Base-by-base conservation (phyloP, 225 moss, liverwort and hornwort species). In the Polytrichum commune region DNA sequence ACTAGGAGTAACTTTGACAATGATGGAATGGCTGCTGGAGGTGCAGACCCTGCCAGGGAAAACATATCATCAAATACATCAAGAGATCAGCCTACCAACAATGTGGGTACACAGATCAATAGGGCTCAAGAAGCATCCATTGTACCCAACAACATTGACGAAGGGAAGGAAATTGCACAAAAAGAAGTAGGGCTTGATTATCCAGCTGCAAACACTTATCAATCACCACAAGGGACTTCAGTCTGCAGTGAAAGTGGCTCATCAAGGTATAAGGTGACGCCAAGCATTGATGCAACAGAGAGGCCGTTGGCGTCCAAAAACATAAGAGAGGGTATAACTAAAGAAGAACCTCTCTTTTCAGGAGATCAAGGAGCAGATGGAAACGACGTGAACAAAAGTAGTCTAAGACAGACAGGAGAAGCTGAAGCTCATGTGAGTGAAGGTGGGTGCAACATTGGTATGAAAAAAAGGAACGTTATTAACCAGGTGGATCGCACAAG, bases 331-430 rank as follows among this genome's bases (percentile, higher is more conserved):
- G 19, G 26, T 26, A 53, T 25, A 10, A 22, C 27, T 25, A 20
- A 68, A 8, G n/a, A 35, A 46, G 5, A 1, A 25, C 6, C 26
- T 68, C 20, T 22, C 24, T 4, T 58, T 58, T 23, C 58, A n/a
- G 24, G 9, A 68, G 68, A 54, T 20, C 54, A 53, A 19, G 54
- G 68, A 68, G 9, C 19, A 68, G 53, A 54, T 54, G 68, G 27
- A 53, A 68, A 23, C 19, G 54, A 53, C 7, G 6, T 26, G 18
- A 27, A 68, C 23, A 8, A 53, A 53, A 53, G 53, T 27, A 53
- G 2, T 23, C 4, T 26, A 16, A 68, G 35, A 54, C 53, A 26
- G n/a, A 24, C 24, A 19, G 27, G 68, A 7, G 32, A 27, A 68
- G 9, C 24, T 46, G 46, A 46, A 46, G 46, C 53, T 68, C 10